Evolutionary conservation across 2,329 filamentous ascomycete species (phyloP).

Genomic region (Trichophyton verrucosum): DNA sequence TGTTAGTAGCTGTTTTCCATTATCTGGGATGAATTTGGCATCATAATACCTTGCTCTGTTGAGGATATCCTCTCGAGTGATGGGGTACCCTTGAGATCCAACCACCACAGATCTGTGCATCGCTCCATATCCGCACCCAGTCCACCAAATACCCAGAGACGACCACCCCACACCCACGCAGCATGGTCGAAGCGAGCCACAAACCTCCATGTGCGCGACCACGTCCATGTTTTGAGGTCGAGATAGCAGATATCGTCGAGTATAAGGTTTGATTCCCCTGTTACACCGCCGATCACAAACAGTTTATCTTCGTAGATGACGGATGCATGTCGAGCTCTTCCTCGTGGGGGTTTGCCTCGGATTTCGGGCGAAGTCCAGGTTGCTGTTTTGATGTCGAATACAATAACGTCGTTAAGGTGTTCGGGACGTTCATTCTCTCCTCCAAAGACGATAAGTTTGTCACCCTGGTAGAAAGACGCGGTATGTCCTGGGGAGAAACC

Average conservation of each 20-base stretch:
- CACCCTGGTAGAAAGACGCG: slow-evolving; percentile 81
- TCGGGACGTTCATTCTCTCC: slow-evolving; percentile 96
- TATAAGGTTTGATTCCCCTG: slow-evolving; percentile 80
- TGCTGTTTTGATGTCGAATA: slow-evolving; percentile 87
- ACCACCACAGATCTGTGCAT: slow-evolving; percentile 90
- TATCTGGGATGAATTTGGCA: slow-evolving; percentile 21
- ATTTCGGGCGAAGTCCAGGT: slow-evolving; percentile 92
- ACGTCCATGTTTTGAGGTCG: slow-evolving; percentile 93
- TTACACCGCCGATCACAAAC: slow-evolving; percentile 92
- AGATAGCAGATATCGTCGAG: slow-evolving; percentile 94
- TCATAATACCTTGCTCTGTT: slow-evolving; percentile 45
- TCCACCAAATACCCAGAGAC: slow-evolving; percentile 93
- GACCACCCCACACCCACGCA: slow-evolving; percentile 82
- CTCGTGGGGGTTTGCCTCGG: slow-evolving; percentile 71
- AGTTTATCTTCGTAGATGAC: slow-evolving; percentile 93
- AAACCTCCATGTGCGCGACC: slow-evolving; percentile 93
- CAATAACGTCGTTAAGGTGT: slow-evolving; percentile 87
- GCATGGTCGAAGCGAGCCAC: slow-evolving; percentile 91
- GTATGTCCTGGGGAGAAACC: slow-evolving; percentile 58
- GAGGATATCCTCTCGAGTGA: slow-evolving; percentile 63
- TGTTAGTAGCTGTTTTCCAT: slow-evolving; percentile 25
- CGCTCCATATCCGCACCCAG: slow-evolving; percentile 95
- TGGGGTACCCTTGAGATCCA: slow-evolving; percentile 82
- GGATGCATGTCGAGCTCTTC: slow-evolving; percentile 82
- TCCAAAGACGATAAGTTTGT: slow-evolving; percentile 93